Conservation (phyloP, 495 filamentous ascomycete genomes). For the Elasticomyces elasticus region DNA sequence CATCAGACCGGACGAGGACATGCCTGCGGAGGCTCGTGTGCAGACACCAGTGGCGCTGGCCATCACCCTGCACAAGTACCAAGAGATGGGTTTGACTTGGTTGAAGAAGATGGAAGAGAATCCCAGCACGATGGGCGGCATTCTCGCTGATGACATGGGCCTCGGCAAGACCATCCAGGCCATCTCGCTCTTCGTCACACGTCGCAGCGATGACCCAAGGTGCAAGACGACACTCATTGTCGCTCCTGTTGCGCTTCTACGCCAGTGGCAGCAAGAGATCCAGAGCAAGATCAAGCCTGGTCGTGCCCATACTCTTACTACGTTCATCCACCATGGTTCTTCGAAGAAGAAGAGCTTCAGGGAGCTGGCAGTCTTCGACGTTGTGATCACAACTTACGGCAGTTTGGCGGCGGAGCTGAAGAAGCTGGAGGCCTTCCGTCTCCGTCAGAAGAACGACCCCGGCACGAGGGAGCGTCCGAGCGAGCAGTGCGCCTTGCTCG, state of each 20-base stretch:
- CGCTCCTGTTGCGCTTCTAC: slow-evolving; percentile 74
- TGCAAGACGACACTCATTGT: slow-evolving; percentile 80
- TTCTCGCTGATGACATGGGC: slow-evolving; percentile 90
- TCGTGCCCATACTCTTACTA: slow-evolving; percentile 45
- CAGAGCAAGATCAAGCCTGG: slow-evolving; percentile 54
- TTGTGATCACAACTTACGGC: slow-evolving; percentile 86
- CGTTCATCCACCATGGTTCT: slow-evolving; percentile 55
- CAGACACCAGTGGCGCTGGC: slow-evolving; percentile 59
- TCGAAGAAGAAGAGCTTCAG: slow-evolving; percentile 48
- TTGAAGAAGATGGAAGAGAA: slow-evolving; percentile 72
- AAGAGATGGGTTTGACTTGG: slow-evolving; percentile 76
- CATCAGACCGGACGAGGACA: slow-evolving; percentile 31
- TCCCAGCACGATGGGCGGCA: slow-evolving; percentile 61
- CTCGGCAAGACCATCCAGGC: slow-evolving; percentile 91
- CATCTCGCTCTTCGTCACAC: slow-evolving; percentile 70
- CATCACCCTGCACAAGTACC: slow-evolving; percentile 68
- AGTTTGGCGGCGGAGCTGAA: slow-evolving; percentile 64
- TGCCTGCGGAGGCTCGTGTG: slow-evolving; percentile 27
- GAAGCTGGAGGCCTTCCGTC: slow-evolving; percentile 38
- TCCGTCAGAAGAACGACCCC: slow-evolving; percentile 29
- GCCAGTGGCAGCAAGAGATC: slow-evolving; percentile 87
- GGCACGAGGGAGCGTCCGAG: slow-evolving; percentile 24
- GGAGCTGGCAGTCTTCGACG: slow-evolving; percentile 59
- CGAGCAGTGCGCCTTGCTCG: slow-evolving; percentile 49
- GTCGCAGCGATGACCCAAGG: slow-evolving; percentile 49